Base-by-base conservation (phyloP, 2,329 filamentous ascomycete genomes). In the Colletotrichum brevisporum region DNA sequence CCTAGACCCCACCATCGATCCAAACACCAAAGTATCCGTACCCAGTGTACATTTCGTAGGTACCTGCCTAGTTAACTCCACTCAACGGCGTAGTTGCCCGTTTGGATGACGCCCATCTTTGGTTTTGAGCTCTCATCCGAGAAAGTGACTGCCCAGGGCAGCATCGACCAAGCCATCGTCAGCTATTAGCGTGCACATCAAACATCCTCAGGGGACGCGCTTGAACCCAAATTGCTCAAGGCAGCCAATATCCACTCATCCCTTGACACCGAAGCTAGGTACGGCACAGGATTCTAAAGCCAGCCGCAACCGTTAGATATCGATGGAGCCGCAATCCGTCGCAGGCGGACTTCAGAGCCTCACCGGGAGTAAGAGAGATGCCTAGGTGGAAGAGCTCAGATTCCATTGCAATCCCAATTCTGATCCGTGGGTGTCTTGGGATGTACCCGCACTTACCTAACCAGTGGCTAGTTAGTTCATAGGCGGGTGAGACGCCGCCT, bases 11-110 rank as follows among this genome's bases (percentile, higher is more conserved):
- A 36, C 31, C 10, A 36, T 36, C 31, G 8, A 36, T 3, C 31
- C 10, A 36, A 31, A 10, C 21, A 24, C 21, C 21, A 24, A 24
- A 24, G 21, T 24, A 24, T 24, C 61, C 66, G 21, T 24, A 24
- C 4, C 61, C 66, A 39, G 27, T 43, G n/a, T 24, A 39, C 39
- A 47, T 47, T 59, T 47, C 31, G n/a, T 36, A 52, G 21, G 36
- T 48, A 26, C 5, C 8, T n/a, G 10, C 27, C 15, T 26, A 43
- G 13, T 15, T 2, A 26, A 41, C 26, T 41, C 50, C 41, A 39
- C 43, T 54, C 47, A 24, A 51, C 66, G 66, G 66, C 21, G 27
- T 60, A 62, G 55, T 69, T 69, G 45, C 66, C 62, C 66, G 62
- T 67, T 69, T 67, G 21, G 62, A 65, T 21, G 31, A 58, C 21